phyloP scores from a whole-genome alignment of 202 grass and related monocot species.

The Alloteropsis angusta region DNA sequence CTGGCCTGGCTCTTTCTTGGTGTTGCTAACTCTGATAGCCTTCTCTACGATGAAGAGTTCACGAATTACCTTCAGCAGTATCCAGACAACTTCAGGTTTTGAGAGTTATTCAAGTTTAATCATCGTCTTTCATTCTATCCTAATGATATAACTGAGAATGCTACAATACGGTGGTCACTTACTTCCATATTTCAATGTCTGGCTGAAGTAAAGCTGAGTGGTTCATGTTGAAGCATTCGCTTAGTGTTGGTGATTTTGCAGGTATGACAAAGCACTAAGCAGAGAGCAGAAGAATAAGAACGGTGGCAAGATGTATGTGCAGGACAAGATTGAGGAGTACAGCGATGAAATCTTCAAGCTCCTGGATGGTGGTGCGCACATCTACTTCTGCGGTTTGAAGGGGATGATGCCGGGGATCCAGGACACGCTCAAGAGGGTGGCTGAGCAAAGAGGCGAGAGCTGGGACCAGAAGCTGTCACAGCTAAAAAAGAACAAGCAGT shows the following conservation, averaged over 20 bases:
- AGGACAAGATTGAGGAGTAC: slow-evolving; percentile 97
- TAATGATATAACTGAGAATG: neutral
- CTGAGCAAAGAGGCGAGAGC: slow-evolving; percentile 76
- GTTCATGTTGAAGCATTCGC: neutral
- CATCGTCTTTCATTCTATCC: neutral
- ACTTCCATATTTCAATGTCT: neutral
- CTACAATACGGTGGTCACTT: neutral
- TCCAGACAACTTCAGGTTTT: slow-evolving; percentile 77
- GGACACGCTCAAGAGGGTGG: slow-evolving; percentile 73
- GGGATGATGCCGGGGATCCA: slow-evolving; percentile 99
- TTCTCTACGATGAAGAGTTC: slow-evolving; percentile 91
- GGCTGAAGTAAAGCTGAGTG: neutral
- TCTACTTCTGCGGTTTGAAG: slow-evolving; percentile 91
- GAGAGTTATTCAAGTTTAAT: neutral
- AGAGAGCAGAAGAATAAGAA: slow-evolving; percentile 77
- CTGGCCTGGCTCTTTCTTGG: slow-evolving; percentile 91
- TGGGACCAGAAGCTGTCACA: slow-evolving; percentile 80
- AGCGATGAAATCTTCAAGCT: slow-evolving; percentile 88
- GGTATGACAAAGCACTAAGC: slow-evolving; percentile 87
- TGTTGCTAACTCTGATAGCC: slow-evolving; percentile 77
- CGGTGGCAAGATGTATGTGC: slow-evolving; percentile 88
- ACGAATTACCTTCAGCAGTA: slow-evolving; percentile 52
- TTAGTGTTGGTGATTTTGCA: slow-evolving; percentile 6
- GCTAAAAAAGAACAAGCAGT: slow-evolving; percentile 93
- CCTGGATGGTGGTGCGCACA: slow-evolving; percentile 60